Evolutionary conservation across 1,139 yeast genomes (phyloP), one percentile per base, ranked within the genome.

Genomic region (Candida tropicalis): DNA sequence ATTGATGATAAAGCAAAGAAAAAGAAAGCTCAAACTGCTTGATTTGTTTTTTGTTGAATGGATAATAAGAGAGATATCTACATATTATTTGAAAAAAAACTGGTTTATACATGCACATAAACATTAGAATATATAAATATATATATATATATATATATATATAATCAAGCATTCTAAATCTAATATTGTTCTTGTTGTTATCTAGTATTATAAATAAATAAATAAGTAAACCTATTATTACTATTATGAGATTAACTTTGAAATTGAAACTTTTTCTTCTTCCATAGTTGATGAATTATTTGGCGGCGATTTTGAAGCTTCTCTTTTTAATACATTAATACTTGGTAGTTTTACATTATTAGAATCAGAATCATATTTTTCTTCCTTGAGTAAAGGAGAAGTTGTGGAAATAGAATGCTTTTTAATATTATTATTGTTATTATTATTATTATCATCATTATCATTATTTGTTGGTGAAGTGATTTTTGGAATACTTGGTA

Each of bases 1-100:
- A 74, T 85, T 20, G 95, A 86, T 53, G 95, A 87, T 50, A 86
- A 84, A 20, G 26, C 23, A 16, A 55, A 63, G 37, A 57, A 65
- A 23, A 56, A 59, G 17, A 54, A 32, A 24, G 23, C 25, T 25
- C 15, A 29, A 12, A 20, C 38, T 15, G 27, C n/a, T n/a, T n/a
- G n/a, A n/a, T n/a, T n/a, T n/a, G n/a, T n/a, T n/a, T n/a, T n/a
- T n/a, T n/a, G n/a, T n/a, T n/a, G n/a, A n/a, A n/a, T n/a, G n/a
- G n/a, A n/a, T n/a, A n/a, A n/a, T n/a, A n/a, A n/a, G n/a, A n/a
- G n/a, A n/a, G n/a, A n/a, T n/a, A n/a, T n/a, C n/a, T n/a, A n/a
- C n/a, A n/a, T n/a, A n/a, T n/a, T n/a, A n/a, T 17, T 28, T 28
- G 18, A 27, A 8, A 11, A 16, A 15, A 16, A 29, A 16, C n/a